Conservation (phyloP, 1,139 yeast species). For the Zygosaccharomyces pseudobailii region DNA sequence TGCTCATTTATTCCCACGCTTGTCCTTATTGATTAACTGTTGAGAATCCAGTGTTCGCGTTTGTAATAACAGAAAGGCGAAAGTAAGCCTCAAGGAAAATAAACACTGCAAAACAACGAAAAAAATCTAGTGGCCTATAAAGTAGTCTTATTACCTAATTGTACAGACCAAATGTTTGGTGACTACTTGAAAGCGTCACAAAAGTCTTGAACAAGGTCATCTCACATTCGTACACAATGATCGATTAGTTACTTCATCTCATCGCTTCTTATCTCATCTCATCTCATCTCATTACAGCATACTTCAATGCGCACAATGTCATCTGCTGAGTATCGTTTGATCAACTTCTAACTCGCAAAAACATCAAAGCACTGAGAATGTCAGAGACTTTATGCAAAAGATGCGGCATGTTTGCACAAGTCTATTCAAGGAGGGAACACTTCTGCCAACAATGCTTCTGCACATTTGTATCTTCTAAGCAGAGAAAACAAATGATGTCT, state of each 20-base stretch:
- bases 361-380: not conserved
- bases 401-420: conserved; percentile 49
- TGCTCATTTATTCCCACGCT: not conserved
- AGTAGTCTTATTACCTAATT: too few relatives aligned
- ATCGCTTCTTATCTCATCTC: conserved; percentile 8
- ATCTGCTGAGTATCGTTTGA: too few relatives aligned
- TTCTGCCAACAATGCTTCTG: conserved; percentile 70
- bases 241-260: conserved; percentile 1
- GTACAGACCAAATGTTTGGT: too few relatives aligned
- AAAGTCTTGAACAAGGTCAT: too few relatives aligned
- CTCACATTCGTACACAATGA: conserved; percentile 4
- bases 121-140: too few relatives aligned
- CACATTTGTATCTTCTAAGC: conserved; percentile 70
- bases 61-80: too few relatives aligned
- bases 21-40: not conserved
- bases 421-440: conserved; percentile 61
- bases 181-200: too few relatives aligned
- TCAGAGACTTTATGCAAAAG: conserved; percentile 34
- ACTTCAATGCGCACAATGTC: not conserved
- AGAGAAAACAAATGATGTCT: conserved; percentile 74
- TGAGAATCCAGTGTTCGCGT: not conserved
- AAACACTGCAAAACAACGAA: too few relatives aligned
- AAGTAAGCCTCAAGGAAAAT: too few relatives aligned
- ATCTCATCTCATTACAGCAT: not conserved
- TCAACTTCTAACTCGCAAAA: too few relatives aligned